Percentiles rank a stretch among this genome's conserved stretches.
Evolutionary conservation across 2,329 filamentous ascomycete species (phyloP).

Genomic region (Trichoderma breve): DNA sequence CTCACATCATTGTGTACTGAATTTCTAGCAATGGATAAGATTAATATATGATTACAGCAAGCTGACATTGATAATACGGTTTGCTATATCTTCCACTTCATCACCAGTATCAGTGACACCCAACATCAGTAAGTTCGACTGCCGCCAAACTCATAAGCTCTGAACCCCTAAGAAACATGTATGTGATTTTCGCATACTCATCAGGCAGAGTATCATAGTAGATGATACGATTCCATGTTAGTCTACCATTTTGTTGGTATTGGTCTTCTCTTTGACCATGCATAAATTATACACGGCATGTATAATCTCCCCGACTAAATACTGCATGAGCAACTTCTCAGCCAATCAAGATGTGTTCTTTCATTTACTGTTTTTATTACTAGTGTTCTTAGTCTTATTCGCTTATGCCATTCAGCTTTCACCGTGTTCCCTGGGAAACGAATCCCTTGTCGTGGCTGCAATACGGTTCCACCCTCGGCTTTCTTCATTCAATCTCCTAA

Average conservation of each 20-base stretch:
- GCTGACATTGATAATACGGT: not conserved
- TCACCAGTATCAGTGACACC: not conserved
- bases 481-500: not conserved
- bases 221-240: not conserved
- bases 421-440: not conserved
- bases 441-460: not conserved
- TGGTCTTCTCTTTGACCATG: not conserved
- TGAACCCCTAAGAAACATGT: not conserved
- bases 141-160: not conserved
- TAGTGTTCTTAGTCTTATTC: not conserved
- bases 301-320: not conserved
- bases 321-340: not conserved
- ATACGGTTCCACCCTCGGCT: not conserved
- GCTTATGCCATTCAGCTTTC: not conserved
- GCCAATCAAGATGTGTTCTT: not conserved
- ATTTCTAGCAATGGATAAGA: not conserved
- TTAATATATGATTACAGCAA: not conserved
- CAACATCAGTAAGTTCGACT: not conserved
- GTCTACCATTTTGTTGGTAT: not conserved
- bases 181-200: not conserved
- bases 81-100: not conserved
- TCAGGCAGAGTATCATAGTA: not conserved
- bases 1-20: rapidly evolving
- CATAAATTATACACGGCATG: not conserved
- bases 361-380: not conserved